These are phyloP conservation scores for Eremothecium coryli DNA, from an alignment of 1,139 yeast genomes.

Conservation along the genomic window DNA sequence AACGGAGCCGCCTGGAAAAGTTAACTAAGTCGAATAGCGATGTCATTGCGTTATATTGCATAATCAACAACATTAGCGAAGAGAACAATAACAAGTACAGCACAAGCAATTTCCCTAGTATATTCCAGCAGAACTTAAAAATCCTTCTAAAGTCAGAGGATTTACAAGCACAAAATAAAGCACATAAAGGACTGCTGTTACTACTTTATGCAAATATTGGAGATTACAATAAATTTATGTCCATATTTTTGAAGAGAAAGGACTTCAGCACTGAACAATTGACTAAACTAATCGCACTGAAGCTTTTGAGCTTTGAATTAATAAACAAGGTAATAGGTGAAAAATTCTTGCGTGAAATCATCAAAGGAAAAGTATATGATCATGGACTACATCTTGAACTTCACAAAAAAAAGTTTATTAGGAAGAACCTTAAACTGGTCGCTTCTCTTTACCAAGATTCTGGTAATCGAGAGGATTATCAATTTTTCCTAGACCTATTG, in stretches of 20 bases:
- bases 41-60: constrained; percentile 12
- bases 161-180: constrained; percentile 8
- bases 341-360: constrained; percentile 14
- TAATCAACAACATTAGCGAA: constrained; percentile 12
- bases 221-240: constrained; percentile 28
- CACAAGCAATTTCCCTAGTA: constrained; percentile 22
- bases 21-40: constrained; percentile 16
- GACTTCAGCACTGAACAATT: constrained; percentile 20
- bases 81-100: constrained; percentile 3
- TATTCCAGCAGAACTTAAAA: constrained; percentile 26
- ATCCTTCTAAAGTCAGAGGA: constrained; percentile 13
- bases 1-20: constrained; percentile 20
- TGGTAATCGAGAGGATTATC: constrained; percentile 8
- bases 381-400: constrained; percentile 17
- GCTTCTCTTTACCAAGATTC: constrained; percentile 12
- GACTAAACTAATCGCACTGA: constrained; percentile 19
- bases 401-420: constrained; percentile 20
- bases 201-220: constrained; percentile 18
- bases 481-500: constrained; percentile 13
- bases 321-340: constrained; percentile 22
- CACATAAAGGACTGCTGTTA: constrained; percentile 18
- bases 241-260: constrained; percentile 27
- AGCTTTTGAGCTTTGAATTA: constrained; percentile 25
- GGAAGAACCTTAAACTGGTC: constrained; percentile 17
- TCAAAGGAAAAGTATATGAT: constrained; percentile 9